Base-by-base conservation (phyloP, 441 rosid species). In the Populus trichocarpa region DNA sequence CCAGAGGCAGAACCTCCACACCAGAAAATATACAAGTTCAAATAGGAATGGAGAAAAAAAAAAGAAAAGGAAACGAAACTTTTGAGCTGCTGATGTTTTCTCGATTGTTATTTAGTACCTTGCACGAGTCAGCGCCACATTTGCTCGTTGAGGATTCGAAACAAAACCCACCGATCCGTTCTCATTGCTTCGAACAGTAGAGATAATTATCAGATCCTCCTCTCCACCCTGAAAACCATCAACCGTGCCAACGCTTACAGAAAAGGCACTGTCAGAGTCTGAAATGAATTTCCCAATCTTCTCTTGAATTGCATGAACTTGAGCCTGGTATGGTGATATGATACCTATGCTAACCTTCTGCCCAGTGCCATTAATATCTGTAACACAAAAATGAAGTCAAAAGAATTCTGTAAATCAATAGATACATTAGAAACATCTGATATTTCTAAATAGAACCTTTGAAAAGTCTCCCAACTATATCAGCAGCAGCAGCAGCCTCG, bases 201-300 rank as follows among this genome's bases (percentile, higher is more conserved):
- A 87, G 42, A 87, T 65, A 30, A 88, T 78, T 4, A 88, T 74
- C 13, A 88, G 42, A 73, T 87, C 91, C 72, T 88, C 88, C 69
- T 88, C 93, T 1, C 89, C 88, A 12, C 92, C 93, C 68, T 88
- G 89, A 68, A 88, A 87, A 4, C 89, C 88, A 77, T 90, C 93
- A 6, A 88, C 73, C 40, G 90, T 61, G 75, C 61, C 74, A 42
- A 86, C 88, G 53, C 81, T 84, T 74, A 82, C 81, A 10, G 76
- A 22, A 75, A 87, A 87, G 9, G 82, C 87, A 4, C 80, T 83
- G 61, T 73, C 74, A 50, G 2, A 2, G 6, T 73, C 36, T 59
- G 76, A 80, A 30, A 75, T 84, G 38, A 72, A 77, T 18, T 20
- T 5, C 10, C 82, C 79, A 67, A 90, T 80, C 71, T 80, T 86